Evolutionary conservation across 2,329 filamentous ascomycete genomes (phyloP).

Genomic region (Bipolaris sorokiniana): DNA sequence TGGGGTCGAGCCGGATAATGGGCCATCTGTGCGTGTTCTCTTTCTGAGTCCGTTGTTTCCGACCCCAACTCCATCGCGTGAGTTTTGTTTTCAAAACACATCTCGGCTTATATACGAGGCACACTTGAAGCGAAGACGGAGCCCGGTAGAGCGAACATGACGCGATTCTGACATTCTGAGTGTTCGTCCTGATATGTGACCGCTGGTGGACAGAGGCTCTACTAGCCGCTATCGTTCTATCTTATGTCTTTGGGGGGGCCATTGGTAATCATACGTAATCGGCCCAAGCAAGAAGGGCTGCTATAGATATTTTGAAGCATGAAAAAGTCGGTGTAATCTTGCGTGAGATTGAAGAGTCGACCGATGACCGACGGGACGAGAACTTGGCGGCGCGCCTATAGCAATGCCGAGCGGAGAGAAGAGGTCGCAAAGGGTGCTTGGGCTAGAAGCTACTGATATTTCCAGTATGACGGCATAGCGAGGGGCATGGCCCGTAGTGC

Average conservation of each 20-base stretch:
- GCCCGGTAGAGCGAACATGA: neutral
- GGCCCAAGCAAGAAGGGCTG: neutral
- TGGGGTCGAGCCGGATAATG: neutral
- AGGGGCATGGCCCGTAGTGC: conserved; percentile 6
- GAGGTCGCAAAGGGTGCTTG: neutral
- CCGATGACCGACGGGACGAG: conserved; percentile 1
- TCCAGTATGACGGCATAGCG: neutral
- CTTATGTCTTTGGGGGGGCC: neutral
- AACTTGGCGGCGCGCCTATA: neutral
- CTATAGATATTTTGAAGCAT: neutral
- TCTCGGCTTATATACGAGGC: neutral
- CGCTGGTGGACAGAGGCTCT: neutral
- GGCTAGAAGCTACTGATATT: neutral
- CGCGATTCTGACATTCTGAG: neutral
- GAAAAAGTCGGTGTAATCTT: conserved; percentile 2
- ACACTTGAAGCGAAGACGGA: neutral
- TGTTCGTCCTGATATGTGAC: neutral
- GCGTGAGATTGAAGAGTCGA: conserved; percentile 5
- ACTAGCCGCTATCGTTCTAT: neutral
- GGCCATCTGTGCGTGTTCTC: neutral
- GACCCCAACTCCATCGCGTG: neutral
- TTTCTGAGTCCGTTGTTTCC: neutral
- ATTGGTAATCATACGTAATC: neutral
- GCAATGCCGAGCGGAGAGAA: conserved; percentile 1
- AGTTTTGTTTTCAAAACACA: neutral